phyloP scores from a whole-genome alignment of 257 asterid genomes.

The Nicotiana tomentosiformis region DNA sequence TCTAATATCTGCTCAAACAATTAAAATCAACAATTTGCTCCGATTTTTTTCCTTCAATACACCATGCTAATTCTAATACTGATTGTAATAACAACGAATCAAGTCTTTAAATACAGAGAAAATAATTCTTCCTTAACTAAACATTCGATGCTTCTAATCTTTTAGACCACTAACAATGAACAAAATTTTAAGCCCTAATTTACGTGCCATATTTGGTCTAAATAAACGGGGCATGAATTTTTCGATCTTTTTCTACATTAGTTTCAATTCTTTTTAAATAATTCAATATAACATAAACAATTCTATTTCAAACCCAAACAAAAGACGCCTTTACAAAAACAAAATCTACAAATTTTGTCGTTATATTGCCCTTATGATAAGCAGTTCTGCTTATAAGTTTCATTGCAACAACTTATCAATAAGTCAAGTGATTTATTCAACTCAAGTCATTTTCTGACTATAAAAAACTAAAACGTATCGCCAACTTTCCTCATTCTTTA shows the following conservation, averaged over 20 bases:
- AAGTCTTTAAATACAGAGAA: neutral
- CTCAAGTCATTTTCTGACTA: neutral
- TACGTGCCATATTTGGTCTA: neutral
- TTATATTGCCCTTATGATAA: neutral
- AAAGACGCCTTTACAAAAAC: neutral
- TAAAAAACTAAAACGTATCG: neutral
- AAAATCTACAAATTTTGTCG: neutral
- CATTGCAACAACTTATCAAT: neutral
- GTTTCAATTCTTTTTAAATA: neutral
- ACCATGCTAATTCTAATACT: no score
- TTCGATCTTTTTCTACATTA: neutral
- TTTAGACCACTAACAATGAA: neutral
- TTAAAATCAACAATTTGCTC: no score
- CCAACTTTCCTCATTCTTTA: slow-evolving; percentile 7
- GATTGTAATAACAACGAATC: neutral
- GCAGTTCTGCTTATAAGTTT: fast-evolving
- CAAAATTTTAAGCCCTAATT: neutral
- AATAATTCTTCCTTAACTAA: neutral
- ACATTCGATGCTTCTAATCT: neutral
- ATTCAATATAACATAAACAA: neutral
- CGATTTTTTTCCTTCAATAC: no score
- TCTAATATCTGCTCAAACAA: neutral
- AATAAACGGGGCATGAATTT: neutral
- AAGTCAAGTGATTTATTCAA: neutral
- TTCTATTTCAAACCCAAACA: neutral